A percentile compares a stretch with the other conserved stretches of the same genome.
Evolutionary conservation across 768 basidiomycete genomes (phyloP).

Genomic region (Amanita molliuscula): DNA sequence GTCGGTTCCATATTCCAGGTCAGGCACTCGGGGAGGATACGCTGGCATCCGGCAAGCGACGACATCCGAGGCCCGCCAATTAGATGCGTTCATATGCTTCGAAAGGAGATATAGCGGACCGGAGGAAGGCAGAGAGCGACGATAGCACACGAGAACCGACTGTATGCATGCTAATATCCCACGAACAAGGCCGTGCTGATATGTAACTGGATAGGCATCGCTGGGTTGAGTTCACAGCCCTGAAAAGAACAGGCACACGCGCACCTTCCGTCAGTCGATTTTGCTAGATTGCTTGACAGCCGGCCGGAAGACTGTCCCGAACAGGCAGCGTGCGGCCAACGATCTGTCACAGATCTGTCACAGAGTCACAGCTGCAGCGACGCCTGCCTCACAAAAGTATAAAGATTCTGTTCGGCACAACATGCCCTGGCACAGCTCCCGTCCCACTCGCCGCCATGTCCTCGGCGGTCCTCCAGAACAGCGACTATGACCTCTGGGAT

Average conservation of each 20-base stretch:
- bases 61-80: not conserved
- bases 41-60: too few relatives aligned
- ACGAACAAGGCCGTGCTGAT: too few relatives aligned
- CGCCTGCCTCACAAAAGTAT: not conserved
- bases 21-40: not conserved
- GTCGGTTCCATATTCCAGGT: not conserved
- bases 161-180: too few relatives aligned
- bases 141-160: not conserved
- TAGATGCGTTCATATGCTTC: not conserved
- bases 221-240: too few relatives aligned
- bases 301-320: not conserved
- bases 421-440: constrained; percentile 5
- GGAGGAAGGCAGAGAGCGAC: not conserved
- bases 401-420: not conserved
- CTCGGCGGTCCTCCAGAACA: constrained; percentile 36
- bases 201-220: too few relatives aligned
- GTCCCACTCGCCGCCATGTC: constrained; percentile 11
- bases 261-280: too few relatives aligned
- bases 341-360: not conserved
- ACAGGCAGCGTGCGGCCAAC: not conserved
- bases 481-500: constrained; percentile 74
- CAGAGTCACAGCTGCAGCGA: not conserved
- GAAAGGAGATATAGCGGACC: constrained; percentile 5
- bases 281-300: too few relatives aligned
- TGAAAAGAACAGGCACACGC: too few relatives aligned